phyloP scores from a whole-genome alignment of 2,329 filamentous ascomycete genomes.

The Alternaria sp. region DNA sequence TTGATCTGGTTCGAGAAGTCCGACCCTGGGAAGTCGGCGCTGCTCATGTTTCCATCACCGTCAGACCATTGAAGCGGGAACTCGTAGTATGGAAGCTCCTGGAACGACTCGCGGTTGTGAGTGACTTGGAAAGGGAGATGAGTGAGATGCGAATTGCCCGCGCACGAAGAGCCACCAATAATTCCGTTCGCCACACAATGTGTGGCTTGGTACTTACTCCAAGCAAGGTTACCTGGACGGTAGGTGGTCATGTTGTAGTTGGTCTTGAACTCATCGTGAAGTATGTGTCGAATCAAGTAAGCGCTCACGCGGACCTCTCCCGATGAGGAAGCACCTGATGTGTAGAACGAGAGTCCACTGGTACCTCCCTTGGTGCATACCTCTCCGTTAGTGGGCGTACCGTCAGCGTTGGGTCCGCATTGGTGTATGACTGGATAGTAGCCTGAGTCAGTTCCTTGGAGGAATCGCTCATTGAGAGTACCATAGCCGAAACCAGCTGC shows the following conservation, averaged over 20 bases:
- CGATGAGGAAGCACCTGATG: slow-evolving; percentile 8
- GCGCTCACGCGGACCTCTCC: slow-evolving; percentile 16
- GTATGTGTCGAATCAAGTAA: slow-evolving; percentile 13
- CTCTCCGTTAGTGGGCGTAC: neutral
- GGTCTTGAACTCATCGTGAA: slow-evolving; percentile 13
- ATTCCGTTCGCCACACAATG: slow-evolving; percentile 16
- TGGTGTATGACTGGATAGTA: slow-evolving; percentile 14
- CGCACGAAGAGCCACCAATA: slow-evolving; percentile 16
- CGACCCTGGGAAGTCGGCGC: slow-evolving; percentile 14
- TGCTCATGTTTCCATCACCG: slow-evolving; percentile 19
- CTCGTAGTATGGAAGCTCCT: slow-evolving; percentile 18
- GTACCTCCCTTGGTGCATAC: slow-evolving; percentile 12
- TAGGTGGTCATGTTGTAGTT: slow-evolving; percentile 17
- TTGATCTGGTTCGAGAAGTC: slow-evolving; percentile 17
- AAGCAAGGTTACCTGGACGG: slow-evolving; percentile 16
- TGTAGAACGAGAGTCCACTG: slow-evolving; percentile 16
- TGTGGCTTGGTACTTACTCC: slow-evolving; percentile 16
- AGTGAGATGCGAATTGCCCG: slow-evolving; percentile 16
- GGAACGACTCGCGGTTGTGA: slow-evolving; percentile 15
- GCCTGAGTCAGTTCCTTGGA: slow-evolving; percentile 5
- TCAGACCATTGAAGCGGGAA: slow-evolving; percentile 19
- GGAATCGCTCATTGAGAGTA: slow-evolving; percentile 7
- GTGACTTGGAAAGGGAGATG: slow-evolving; percentile 19
- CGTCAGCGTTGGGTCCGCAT: slow-evolving; percentile 12
- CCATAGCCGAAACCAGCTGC: slow-evolving; percentile 11